phyloP scores from a whole-genome alignment of 805 yeast species.

The Candida loeiensis region DNA sequence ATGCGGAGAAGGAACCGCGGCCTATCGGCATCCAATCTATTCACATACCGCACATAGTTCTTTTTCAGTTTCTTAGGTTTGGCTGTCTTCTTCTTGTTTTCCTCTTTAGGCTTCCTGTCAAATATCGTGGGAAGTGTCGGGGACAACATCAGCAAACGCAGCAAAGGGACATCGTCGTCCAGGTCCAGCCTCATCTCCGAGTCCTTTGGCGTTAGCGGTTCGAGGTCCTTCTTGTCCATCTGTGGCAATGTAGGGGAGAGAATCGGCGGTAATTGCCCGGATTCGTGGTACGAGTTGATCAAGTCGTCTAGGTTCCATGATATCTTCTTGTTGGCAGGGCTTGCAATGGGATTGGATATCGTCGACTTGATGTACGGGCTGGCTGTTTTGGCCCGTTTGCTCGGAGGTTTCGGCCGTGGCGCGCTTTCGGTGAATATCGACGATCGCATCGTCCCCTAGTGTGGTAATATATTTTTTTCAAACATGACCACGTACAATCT shows the following conservation, averaged over 20 bases:
- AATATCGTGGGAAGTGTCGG: slow-evolving; percentile 33
- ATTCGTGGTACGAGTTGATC: slow-evolving; percentile 29
- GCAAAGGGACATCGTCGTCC: slow-evolving; percentile 27
- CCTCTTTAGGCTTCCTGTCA: slow-evolving; percentile 9
- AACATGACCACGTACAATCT: slow-evolving; percentile 19
- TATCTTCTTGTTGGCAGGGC: slow-evolving; percentile 3
- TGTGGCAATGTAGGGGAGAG: slow-evolving; percentile 39
- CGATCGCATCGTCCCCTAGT: slow-evolving; percentile 23
- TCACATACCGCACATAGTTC: slow-evolving; percentile 22
- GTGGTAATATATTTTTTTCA: slow-evolving; percentile 1
- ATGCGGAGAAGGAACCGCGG: slow-evolving; percentile 27
- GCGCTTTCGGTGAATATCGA: slow-evolving; percentile 21
- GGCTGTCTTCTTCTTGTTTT: neutral
- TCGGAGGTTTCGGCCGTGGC: slow-evolving; percentile 11
- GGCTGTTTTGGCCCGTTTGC: slow-evolving; percentile 14
- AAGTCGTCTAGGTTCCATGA: slow-evolving; percentile 41
- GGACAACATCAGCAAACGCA: slow-evolving; percentile 20
- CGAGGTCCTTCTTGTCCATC: slow-evolving; percentile 2
- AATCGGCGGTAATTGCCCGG: slow-evolving; percentile 34
- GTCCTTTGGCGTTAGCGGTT: slow-evolving; percentile 3
- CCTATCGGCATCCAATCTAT: slow-evolving; percentile 23
- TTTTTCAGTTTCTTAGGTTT: slow-evolving; percentile 2
- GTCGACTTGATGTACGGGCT: slow-evolving; percentile 17
- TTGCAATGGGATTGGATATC: slow-evolving; percentile 1
- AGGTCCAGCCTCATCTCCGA: slow-evolving; percentile 2